Evolutionary conservation across 352 stramenopile species (phyloP).

Genomic region (Pythium insidiosum): DNA sequence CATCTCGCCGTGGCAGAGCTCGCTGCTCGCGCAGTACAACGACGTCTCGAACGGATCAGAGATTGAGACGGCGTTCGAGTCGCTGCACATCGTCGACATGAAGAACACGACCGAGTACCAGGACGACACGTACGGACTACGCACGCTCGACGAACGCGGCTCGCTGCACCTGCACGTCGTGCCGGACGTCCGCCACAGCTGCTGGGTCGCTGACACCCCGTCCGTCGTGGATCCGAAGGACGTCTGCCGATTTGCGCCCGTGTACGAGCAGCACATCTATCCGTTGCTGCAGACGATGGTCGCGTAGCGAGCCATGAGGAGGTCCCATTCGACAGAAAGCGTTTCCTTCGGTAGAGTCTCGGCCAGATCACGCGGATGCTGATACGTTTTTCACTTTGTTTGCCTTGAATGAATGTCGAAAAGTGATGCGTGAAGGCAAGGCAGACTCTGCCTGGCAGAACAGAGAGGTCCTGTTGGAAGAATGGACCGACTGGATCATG

Average conservation of each 20-base stretch:
- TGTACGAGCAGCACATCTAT: constrained; percentile 37
- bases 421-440: too few species aligned
- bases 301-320: too few species aligned
- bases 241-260: constrained; percentile 20
- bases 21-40: constrained; percentile 24
- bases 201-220: constrained; percentile 20
- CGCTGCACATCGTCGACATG: constrained; percentile 24
- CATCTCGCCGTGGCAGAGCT: constrained; percentile 28
- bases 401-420: too few species aligned
- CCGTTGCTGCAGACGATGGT: too few species aligned
- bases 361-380: too few species aligned
- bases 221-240: background rate
- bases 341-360: too few species aligned
- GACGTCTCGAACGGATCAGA: constrained; percentile 15
- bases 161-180: constrained; percentile 14
- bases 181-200: constrained; percentile 17
- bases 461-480: too few species aligned
- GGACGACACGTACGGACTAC: constrained; percentile 26
- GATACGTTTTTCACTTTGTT: too few species aligned
- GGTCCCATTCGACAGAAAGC: too few species aligned
- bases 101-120: constrained; percentile 26
- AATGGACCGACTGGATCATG: too few species aligned
- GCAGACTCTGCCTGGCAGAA: too few species aligned
- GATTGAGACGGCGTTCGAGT: constrained; percentile 20
- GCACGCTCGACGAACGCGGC: constrained; percentile 19